Percentiles rank a stretch among this genome's conserved stretches.
Conservation (phyloP, 495 filamentous ascomycete species). For the Achaetomiella virescens region DNA sequence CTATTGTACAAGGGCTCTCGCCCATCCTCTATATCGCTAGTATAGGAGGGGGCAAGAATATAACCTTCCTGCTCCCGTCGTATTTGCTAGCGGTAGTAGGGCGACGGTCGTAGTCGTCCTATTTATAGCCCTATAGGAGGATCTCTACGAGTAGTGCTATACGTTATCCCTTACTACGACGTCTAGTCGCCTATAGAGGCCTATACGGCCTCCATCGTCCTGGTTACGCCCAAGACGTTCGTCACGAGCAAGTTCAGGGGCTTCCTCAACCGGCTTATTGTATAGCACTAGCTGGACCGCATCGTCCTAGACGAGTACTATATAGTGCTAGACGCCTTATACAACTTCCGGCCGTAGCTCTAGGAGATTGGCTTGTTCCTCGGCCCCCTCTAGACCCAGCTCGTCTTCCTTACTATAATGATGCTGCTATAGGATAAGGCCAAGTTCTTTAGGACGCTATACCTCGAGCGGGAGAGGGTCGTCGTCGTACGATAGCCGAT, state of each 20-base stretch:
- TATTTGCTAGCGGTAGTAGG: not conserved
- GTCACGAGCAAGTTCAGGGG: too few species aligned
- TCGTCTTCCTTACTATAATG: too few species aligned
- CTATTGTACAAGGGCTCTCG: too few species aligned
- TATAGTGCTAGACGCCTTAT: too few species aligned
- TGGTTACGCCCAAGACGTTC: not conserved
- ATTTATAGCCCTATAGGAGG: not conserved
- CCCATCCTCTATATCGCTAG: too few species aligned
- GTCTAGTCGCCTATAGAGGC: not conserved
- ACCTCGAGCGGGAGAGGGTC: too few species aligned
- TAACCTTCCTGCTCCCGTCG: not conserved
- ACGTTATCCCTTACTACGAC: not conserved
- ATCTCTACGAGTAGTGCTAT: not conserved
- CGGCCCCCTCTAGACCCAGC: not conserved
- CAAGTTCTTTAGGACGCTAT: too few species aligned
- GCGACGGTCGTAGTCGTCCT: not conserved
- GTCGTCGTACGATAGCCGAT: too few species aligned
- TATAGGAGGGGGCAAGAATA: slow-evolving; percentile 2
- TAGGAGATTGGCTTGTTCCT: not conserved
- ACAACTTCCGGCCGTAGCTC: too few species aligned
- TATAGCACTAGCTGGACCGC: not conserved
- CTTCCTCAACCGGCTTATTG: not conserved
- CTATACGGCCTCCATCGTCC: not conserved
- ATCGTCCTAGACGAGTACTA: too few species aligned
- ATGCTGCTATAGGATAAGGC: too few species aligned